phyloP scores from a whole-genome alignment of 768 basidiomycete species.

The Agaricus blazei region DNA sequence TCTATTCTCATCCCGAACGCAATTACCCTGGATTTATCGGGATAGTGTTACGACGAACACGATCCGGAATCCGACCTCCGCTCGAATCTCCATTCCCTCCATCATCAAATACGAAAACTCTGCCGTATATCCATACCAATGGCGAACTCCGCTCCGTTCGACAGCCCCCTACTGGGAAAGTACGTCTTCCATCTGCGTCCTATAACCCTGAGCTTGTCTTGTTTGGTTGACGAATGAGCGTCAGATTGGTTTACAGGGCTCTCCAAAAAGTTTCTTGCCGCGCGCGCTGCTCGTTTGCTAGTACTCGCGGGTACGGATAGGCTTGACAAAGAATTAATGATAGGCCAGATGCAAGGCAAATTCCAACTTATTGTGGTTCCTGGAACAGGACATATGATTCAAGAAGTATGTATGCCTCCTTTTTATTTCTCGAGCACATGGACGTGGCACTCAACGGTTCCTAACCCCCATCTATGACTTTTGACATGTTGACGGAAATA shows the following conservation, averaged over 20 bases:
- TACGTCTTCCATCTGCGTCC: conserved; percentile 21
- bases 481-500: neutral
- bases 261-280: conserved; percentile 71
- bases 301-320: conserved; percentile 91
- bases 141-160: conserved; percentile 80
- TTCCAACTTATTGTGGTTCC: conserved; percentile 90
- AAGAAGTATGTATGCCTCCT: conserved; percentile 60
- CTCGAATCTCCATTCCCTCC: conserved; percentile 84
- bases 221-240: neutral
- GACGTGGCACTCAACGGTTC: neutral
- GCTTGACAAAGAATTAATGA: conserved; percentile 90
- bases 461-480: too few relatives aligned
- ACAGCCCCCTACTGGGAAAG: conserved; percentile 91
- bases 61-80: conserved; percentile 77
- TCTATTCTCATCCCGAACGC: neutral
- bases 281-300: conserved; percentile 78
- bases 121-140: conserved; percentile 45
- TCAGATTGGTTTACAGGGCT: conserved; percentile 90
- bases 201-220: neutral
- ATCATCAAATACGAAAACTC: conserved; percentile 52
- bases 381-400: conserved; percentile 89
- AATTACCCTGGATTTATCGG: neutral
- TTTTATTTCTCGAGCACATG: conserved; percentile 4
- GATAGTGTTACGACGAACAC: conserved; percentile 73
- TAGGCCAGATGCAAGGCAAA: conserved; percentile 95